Base-by-base conservation (phyloP, 2,329 filamentous ascomycete genomes). In the Lachnellula arida region DNA sequence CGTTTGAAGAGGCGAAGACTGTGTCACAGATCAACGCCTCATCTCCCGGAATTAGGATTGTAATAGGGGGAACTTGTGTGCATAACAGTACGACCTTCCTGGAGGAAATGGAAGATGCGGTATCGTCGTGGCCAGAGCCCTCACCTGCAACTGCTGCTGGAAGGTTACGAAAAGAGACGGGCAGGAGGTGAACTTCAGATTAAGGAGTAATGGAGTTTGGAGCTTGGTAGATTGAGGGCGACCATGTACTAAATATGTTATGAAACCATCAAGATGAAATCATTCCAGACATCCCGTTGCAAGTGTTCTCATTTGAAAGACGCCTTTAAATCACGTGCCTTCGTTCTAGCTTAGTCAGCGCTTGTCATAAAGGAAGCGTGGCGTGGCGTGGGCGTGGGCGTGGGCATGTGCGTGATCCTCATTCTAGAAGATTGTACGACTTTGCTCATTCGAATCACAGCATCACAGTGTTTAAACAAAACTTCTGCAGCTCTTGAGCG, bases 1-100 rank as follows among this genome's bases (percentile, higher is more conserved):
- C 94, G 0, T 99, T 97, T 68, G 94, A 99, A 72, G 94, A 99
- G 72, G 92, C 94, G 5, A 97, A 96, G 76, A 91, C 91, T 80
- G 85, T 97, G 40, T 91, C 94, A n/a, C 86, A 92, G 63, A 86
- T 99, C 57, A 99, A 99, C 74, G 91, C 91, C 17, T 90, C 87
- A 55, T 89, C 89, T 11, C 92, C 92, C 0, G 94, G 94, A 0
- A 81, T 97, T 9, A 82, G 94, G 54, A 86, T 99, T 4, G 91
- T 97, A 11, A 76, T 99, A 5, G 92, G 91, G 9, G 92, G 91
- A 3, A 97, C 94, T 0, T 85, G 82, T 6, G 80, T 99, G 62
- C 89, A 96, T 67, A 99, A 97, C 68, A 91, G 91, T 60, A 81
- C 81, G 11, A 89, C 86, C 0, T 99, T 97, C 71, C 73, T 97